Percentiles rank a stretch among this genome's conserved stretches.
phyloP scores from a whole-genome alignment of 2,329 filamentous ascomycete genomes.

The Xylariales sp. region DNA sequence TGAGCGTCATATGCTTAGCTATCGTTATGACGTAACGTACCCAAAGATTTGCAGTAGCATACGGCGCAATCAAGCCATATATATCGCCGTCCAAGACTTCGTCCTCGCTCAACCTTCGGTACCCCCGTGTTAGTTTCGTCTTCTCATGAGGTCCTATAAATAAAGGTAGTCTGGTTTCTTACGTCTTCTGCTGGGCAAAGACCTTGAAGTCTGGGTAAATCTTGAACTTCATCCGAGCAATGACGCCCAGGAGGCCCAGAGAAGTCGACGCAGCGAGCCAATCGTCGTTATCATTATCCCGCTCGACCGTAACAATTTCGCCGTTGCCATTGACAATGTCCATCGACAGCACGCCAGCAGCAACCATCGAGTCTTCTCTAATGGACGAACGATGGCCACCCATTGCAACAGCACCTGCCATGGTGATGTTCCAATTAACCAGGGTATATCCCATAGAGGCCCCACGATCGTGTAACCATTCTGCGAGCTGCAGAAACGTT shows the following conservation, averaged over 20 bases:
- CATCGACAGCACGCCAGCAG: constrained; percentile 60
- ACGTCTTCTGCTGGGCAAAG: constrained; percentile 62
- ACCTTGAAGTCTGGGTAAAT: constrained; percentile 64
- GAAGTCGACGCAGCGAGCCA: constrained; percentile 65
- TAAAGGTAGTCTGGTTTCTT: constrained; percentile 42
- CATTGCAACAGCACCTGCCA: constrained; percentile 64
- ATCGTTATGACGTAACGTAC: constrained; percentile 44
- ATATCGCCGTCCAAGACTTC: constrained; percentile 63
- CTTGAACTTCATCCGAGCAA: constrained; percentile 61
- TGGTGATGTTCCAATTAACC: constrained; percentile 66
- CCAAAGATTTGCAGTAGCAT: constrained; percentile 64
- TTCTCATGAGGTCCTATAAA: background rate
- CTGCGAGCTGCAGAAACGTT: constrained; percentile 63
- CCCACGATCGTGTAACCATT: constrained; percentile 59
- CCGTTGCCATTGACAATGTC: constrained; percentile 63
- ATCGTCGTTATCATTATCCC: constrained; percentile 57
- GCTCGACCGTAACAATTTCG: constrained; percentile 55
- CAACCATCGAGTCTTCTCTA: constrained; percentile 62
- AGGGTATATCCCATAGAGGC: constrained; percentile 63
- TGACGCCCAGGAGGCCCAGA: constrained; percentile 60
- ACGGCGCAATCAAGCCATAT: constrained; percentile 61
- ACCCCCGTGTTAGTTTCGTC: constrained; percentile 21
- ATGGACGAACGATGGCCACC: constrained; percentile 62
- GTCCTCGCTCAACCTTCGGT: constrained; percentile 56
- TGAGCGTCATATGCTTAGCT: background rate